A percentile compares a stretch with the other conserved stretches of the same genome.
phyloP scores from a whole-genome alignment of 1,139 yeast genomes.

The Suhomyces kunorum region DNA sequence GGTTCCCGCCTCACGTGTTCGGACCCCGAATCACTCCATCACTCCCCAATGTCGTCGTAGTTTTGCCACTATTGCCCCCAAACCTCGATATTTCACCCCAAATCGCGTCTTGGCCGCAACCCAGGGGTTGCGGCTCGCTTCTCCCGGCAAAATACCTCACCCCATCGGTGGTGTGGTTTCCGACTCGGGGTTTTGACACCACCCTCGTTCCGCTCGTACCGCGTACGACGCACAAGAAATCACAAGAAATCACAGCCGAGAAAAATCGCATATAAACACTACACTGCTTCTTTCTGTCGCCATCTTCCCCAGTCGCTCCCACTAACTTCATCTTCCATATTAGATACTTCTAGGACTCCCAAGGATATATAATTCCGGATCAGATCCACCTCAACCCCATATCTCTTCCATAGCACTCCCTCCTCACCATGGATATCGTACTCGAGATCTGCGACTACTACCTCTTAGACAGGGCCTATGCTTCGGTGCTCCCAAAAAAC shows the following conservation, averaged over 20 bases:
- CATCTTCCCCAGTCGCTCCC: background rate
- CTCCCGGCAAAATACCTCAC: background rate
- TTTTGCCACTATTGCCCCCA: too few species aligned
- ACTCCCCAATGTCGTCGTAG: too few species aligned
- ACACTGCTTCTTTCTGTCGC: too few species aligned
- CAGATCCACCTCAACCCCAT: too few species aligned
- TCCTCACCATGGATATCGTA: constrained; percentile 73
- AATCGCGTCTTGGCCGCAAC: too few species aligned
- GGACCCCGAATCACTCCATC: background rate
- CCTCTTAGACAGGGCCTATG: constrained; percentile 70
- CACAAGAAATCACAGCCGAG: constrained; percentile 6
- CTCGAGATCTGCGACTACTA: constrained; percentile 75
- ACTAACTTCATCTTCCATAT: background rate
- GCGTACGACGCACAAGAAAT: constrained; percentile 8
- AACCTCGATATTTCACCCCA: too few species aligned
- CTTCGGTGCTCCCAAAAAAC: constrained; percentile 44
- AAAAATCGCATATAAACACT: constrained; percentile 11
- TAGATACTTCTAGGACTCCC: too few species aligned
- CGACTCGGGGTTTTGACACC: constrained; percentile 4
- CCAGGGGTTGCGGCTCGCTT: too few species aligned
- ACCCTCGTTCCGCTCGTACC: constrained; percentile 15
- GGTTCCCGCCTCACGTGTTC: too few species aligned
- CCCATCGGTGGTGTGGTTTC: constrained; percentile 8
- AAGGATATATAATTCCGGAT: too few species aligned
- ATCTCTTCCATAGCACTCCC: too few species aligned